These are phyloP conservation scores for Mortierella sp. DNA, from an alignment of 371 early-diverging fungal genomes.

Conservation along the genomic window DNA sequence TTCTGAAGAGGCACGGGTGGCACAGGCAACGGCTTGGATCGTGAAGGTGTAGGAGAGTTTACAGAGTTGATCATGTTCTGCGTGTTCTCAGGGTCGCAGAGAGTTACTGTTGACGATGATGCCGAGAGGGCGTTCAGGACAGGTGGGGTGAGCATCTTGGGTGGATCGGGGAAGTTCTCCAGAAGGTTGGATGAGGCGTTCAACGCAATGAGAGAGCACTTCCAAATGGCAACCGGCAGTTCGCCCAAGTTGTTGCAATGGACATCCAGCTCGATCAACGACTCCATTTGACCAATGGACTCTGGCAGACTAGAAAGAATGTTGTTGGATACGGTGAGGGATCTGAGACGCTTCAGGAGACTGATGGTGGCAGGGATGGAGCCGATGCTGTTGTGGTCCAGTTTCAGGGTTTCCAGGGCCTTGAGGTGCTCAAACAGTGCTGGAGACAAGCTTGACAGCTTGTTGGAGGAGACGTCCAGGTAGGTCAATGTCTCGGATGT, in stretches of 20 bases:
- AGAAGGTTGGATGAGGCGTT: slow-evolving; percentile 88
- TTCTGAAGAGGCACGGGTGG: slow-evolving; percentile 32
- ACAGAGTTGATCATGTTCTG: neutral
- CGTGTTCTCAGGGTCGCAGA: slow-evolving; percentile 13
- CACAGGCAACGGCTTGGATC: slow-evolving; percentile 39
- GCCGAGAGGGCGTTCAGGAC: slow-evolving; percentile 20
- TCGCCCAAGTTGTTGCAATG: slow-evolving; percentile 80
- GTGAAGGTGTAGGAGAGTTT: slow-evolving; percentile 22
- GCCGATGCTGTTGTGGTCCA: slow-evolving; percentile 84
- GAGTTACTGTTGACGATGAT: slow-evolving; percentile 32
- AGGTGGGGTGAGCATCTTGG: slow-evolving; percentile 13
- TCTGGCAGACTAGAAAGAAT: slow-evolving; percentile 71
- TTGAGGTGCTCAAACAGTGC: slow-evolving; percentile 71
- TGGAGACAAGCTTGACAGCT: slow-evolving; percentile 76
- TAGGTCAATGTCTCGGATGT: slow-evolving; percentile 58
- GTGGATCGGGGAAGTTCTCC: slow-evolving; percentile 76
- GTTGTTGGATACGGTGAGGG: slow-evolving; percentile 80
- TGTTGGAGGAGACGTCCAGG: slow-evolving; percentile 79
- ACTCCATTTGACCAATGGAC: slow-evolving; percentile 70
- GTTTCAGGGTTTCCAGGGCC: slow-evolving; percentile 68
- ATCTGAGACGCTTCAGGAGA: slow-evolving; percentile 63
- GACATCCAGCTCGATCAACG: slow-evolving; percentile 69
- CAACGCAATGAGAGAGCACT: slow-evolving; percentile 75
- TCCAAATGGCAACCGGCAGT: slow-evolving; percentile 91
- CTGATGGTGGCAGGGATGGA: slow-evolving; percentile 76